Evolutionary conservation across 2,329 filamentous ascomycete species (phyloP).

Genomic region (Daldinia sp.): DNA sequence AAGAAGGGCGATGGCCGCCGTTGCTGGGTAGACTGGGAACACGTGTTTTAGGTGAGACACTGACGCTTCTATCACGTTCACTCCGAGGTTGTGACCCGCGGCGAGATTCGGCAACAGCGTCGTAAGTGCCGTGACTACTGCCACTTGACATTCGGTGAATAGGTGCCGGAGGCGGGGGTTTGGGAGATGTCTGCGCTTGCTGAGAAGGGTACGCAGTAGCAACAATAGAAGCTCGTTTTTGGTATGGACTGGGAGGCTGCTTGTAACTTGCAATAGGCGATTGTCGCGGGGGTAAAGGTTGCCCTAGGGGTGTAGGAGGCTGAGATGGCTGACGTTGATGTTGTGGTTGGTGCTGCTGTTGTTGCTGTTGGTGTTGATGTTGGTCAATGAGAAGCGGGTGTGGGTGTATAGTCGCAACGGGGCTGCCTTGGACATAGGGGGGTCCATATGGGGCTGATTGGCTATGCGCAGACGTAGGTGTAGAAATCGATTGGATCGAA

Average conservation of each 20-base stretch:
- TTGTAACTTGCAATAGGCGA: conserved; percentile 53
- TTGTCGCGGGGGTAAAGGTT: conserved; percentile 57
- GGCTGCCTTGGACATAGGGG: conserved; percentile 62
- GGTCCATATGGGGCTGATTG: conserved; percentile 61
- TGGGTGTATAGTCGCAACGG: conserved; percentile 56
- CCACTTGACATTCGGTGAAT: conserved; percentile 52
- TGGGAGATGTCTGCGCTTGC: conserved; percentile 47
- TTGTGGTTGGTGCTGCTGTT: conserved; percentile 49
- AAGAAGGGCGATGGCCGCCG: conserved; percentile 39
- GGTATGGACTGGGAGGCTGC: conserved; percentile 68
- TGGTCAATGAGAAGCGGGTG: conserved; percentile 48
- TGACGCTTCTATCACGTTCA: conserved; percentile 75
- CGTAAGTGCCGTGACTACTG: conserved; percentile 55
- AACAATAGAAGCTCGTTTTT: conserved; percentile 54
- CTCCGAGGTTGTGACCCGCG: conserved; percentile 62
- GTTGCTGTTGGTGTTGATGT: conserved; percentile 36
- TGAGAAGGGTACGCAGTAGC: conserved; percentile 42
- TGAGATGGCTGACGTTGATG: conserved; percentile 61
- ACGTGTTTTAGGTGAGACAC: conserved; percentile 80
- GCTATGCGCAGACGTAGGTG: conserved; percentile 69
- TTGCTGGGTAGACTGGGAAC: conserved; percentile 57
- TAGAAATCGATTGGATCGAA: conserved; percentile 66
- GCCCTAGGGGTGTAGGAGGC: conserved; percentile 62
- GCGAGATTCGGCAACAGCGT: conserved; percentile 53
- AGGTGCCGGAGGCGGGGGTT: conserved; percentile 48